Percentiles rank a stretch among this genome's conserved stretches.
phyloP scores from a whole-genome alignment of 805 yeast species.

The Saturnispora saitoi region DNA sequence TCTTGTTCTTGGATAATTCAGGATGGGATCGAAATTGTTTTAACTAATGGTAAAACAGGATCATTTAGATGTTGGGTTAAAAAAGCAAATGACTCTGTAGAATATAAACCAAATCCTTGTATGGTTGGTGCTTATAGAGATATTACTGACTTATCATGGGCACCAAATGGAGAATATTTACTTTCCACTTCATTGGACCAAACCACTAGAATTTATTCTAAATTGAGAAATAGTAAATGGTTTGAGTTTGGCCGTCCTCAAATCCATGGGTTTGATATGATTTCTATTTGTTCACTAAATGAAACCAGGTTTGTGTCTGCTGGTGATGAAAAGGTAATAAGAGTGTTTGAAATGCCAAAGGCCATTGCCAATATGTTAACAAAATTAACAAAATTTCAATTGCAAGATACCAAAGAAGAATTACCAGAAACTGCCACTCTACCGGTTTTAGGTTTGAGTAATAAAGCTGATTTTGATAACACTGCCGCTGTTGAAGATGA shows the following conservation, averaged over 20 bases:
- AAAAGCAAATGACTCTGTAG: conserved; percentile 23
- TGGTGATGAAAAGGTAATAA: conserved; percentile 88
- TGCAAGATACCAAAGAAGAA: neutral
- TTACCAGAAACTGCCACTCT: conserved; percentile 76
- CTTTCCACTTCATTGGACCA: conserved; percentile 83
- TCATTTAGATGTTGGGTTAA: conserved; percentile 71
- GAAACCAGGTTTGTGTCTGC: conserved; percentile 72
- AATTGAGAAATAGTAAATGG: conserved; percentile 52
- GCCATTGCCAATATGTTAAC: conserved; percentile 59
- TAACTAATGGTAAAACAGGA: conserved; percentile 89
- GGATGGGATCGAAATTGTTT: conserved; percentile 38
- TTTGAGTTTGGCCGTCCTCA: conserved; percentile 95
- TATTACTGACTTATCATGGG: conserved; percentile 76
- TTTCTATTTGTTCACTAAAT: conserved; percentile 57
- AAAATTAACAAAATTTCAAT: conserved; percentile 11
- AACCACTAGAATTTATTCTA: conserved; percentile 78
- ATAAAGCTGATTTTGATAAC: conserved; percentile 63
- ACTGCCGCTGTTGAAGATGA: conserved; percentile 32
- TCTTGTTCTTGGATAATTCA: conserved; percentile 56
- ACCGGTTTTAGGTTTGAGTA: conserved; percentile 90
- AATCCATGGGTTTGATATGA: conserved; percentile 97
- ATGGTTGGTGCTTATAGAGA: conserved; percentile 69
- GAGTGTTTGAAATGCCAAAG: conserved; percentile 84
- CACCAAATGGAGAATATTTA: conserved; percentile 54
- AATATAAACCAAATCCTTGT: conserved; percentile 37